These are phyloP conservation scores for Penicillium roqueforti DNA, from an alignment of 495 filamentous ascomycete genomes.

Conservation along the genomic window DNA sequence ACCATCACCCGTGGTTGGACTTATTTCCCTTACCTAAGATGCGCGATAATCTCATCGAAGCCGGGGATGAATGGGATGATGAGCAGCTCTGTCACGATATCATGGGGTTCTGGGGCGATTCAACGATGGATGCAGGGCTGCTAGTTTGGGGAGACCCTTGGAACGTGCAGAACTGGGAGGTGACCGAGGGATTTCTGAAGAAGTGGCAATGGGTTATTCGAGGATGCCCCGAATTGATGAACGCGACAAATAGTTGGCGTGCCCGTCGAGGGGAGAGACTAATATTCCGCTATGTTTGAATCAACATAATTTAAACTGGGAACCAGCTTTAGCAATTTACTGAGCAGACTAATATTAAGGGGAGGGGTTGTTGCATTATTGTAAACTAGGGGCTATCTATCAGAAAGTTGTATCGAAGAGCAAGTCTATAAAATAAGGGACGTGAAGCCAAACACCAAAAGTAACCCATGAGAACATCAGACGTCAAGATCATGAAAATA, in stretches of 20 bases:
- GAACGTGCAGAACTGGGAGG: slow-evolving; percentile 46
- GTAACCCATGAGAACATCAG: slow-evolving; percentile 26
- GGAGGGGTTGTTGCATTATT: not conserved
- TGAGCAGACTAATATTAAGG: not conserved
- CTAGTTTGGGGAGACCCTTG: slow-evolving; percentile 53
- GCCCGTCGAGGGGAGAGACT: slow-evolving; percentile 44
- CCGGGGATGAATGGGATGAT: slow-evolving; percentile 39
- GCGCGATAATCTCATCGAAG: slow-evolving; percentile 48
- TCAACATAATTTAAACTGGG: not conserved
- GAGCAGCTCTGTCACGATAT: slow-evolving; percentile 46
- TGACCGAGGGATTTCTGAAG: slow-evolving; percentile 45
- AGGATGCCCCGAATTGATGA: slow-evolving; percentile 46
- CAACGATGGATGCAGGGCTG: slow-evolving; percentile 31
- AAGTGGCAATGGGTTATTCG: slow-evolving; percentile 50
- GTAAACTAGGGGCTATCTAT: too few relatives aligned
- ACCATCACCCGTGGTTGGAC: slow-evolving; percentile 53
- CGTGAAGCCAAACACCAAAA: slow-evolving; percentile 32
- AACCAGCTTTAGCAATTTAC: not conserved
- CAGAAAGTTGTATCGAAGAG: too few relatives aligned
- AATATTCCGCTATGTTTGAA: slow-evolving; percentile 40
- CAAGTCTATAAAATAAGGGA: slow-evolving; percentile 33
- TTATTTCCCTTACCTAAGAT: slow-evolving; percentile 48
- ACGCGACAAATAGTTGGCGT: slow-evolving; percentile 49
- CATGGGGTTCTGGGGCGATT: slow-evolving; percentile 40
- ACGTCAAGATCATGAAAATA: too few relatives aligned